phyloP scores from a whole-genome alignment of 257 asterid species.

The Nicotiana tomentosiformis region DNA sequence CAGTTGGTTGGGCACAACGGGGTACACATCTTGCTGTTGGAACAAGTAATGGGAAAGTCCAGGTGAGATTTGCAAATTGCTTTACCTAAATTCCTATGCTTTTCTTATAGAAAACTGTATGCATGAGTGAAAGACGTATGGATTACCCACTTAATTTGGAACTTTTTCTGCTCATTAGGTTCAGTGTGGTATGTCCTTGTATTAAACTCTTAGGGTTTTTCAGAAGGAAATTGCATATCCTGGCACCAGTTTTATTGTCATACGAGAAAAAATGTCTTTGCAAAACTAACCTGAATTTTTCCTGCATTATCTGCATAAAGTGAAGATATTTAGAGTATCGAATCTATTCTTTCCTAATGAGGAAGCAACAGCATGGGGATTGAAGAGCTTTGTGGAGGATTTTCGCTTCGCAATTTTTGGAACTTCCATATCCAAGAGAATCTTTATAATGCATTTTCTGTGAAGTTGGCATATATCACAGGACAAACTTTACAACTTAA shows the following conservation, averaged over 20 bases:
- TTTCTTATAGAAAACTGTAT: neutral
- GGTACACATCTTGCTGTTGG: constrained; percentile 95
- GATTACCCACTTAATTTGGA: neutral
- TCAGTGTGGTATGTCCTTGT: neutral
- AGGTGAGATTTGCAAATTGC: constrained; percentile 34
- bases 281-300: neutral
- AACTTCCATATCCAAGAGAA: neutral
- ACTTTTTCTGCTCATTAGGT: neutral
- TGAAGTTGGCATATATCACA: neutral
- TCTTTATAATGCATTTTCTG: neutral
- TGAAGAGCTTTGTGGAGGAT: neutral
- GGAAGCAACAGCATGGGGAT: neutral
- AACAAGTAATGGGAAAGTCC: constrained; percentile 86
- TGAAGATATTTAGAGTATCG: neutral
- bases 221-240: neutral
- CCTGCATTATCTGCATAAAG: neutral
- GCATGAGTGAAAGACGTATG: neutral
- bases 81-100: neutral
- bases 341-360: neutral
- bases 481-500: neutral
- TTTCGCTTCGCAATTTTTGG: neutral
- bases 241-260: neutral
- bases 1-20: constrained; percentile 93
- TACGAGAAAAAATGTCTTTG: neutral
- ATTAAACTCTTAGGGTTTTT: neutral